Evolutionary conservation across 371 early-diverging fungal species (phyloP).

Genomic region (Mucor racemosus): DNA sequence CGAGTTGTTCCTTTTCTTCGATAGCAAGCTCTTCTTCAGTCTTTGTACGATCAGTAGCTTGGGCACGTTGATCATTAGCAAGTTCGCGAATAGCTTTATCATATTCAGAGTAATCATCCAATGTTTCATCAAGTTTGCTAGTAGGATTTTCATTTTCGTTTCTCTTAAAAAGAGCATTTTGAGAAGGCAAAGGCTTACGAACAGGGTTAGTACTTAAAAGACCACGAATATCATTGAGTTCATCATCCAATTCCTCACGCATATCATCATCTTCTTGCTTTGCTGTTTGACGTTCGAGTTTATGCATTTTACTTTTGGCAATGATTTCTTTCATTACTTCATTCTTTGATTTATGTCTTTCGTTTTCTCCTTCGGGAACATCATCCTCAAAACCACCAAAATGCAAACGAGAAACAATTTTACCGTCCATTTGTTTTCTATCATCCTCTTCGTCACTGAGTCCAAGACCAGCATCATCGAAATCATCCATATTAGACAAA

Average conservation of each 20-base stretch:
- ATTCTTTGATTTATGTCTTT: constrained; percentile 77
- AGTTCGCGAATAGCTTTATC: constrained; percentile 83
- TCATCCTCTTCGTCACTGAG: constrained; percentile 72
- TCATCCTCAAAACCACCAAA: constrained; percentile 89
- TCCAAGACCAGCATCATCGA: constrained; percentile 70
- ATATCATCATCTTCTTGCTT: constrained; percentile 84
- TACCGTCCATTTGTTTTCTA: constrained; percentile 59
- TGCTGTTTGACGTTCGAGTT: constrained; percentile 81
- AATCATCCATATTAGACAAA: constrained; percentile 81
- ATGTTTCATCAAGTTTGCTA: constrained; percentile 17
- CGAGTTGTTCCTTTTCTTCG: constrained; percentile 83
- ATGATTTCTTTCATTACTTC: constrained; percentile 98
- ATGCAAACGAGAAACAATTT: constrained; percentile 75
- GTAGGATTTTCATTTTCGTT: constrained; percentile 29
- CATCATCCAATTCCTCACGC: constrained; percentile 85
- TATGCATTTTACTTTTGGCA: constrained; percentile 94
- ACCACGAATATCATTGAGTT: constrained; percentile 79
- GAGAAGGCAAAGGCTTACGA: constrained; percentile 51
- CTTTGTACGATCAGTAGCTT: constrained; percentile 91
- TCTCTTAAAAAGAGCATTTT: constrained; percentile 45
- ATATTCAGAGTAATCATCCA: constrained; percentile 65
- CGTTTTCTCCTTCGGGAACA: constrained; percentile 45
- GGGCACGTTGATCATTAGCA: constrained; percentile 81
- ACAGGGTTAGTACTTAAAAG: constrained; percentile 60
- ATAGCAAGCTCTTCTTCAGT: constrained; percentile 91